phyloP scores from a whole-genome alignment of 2,329 filamentous ascomycete species.

The Claviceps capensis region DNA sequence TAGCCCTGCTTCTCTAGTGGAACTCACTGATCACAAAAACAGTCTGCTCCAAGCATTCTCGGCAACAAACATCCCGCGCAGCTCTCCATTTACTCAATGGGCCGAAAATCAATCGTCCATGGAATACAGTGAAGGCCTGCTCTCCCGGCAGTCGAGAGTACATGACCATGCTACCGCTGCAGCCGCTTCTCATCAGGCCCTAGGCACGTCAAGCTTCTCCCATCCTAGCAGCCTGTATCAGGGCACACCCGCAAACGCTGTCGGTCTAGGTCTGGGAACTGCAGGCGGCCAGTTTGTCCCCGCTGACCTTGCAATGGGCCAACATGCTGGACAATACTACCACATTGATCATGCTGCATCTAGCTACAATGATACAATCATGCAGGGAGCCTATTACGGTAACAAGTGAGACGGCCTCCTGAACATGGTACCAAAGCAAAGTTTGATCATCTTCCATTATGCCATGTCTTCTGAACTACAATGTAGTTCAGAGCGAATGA shows the following conservation, averaged over 20 bases:
- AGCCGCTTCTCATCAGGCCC: slow-evolving; percentile 10
- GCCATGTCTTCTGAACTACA: not conserved
- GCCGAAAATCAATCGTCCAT: slow-evolving; percentile 11
- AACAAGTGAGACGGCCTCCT: slow-evolving; percentile 10
- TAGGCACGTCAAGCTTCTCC: slow-evolving; percentile 27
- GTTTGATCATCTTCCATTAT: not conserved
- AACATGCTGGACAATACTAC: slow-evolving; percentile 12
- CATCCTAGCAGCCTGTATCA: slow-evolving; percentile 37
- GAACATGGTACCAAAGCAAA: not conserved
- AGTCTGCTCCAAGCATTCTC: slow-evolving; percentile 23
- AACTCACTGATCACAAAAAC: slow-evolving; percentile 18
- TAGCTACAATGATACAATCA: slow-evolving; percentile 22
- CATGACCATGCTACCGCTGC: slow-evolving; percentile 1
- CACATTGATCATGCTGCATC: slow-evolving; percentile 21
- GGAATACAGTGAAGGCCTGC: slow-evolving; percentile 9
- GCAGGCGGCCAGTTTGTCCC: slow-evolving; percentile 8
- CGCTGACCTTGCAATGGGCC: slow-evolving; percentile 5
- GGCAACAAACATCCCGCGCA: slow-evolving; percentile 13
- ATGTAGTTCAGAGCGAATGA: not conserved
- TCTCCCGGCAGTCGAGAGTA: slow-evolving; percentile 10
- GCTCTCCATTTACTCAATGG: slow-evolving; percentile 19
- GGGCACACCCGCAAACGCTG: slow-evolving; percentile 26
- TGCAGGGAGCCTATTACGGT: slow-evolving; percentile 20
- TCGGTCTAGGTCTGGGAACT: slow-evolving; percentile 3
- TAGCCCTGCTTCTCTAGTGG: slow-evolving; percentile 7